A percentile compares a stretch with the other conserved stretches of the same genome.
Conservation (phyloP, 2,329 filamentous ascomycete species). For the Aspergillus felis region DNA sequence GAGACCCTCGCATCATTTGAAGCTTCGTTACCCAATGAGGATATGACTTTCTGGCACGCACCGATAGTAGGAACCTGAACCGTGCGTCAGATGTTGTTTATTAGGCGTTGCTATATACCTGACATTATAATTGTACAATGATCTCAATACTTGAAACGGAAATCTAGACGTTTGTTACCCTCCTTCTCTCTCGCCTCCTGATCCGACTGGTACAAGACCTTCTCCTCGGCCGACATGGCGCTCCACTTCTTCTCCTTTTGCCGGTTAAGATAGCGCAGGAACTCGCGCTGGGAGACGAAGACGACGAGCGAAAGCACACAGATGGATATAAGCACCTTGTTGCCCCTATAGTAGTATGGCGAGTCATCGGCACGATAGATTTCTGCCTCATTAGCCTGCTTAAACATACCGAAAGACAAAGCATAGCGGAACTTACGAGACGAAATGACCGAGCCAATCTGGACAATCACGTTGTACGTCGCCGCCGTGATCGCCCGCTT, state of each 20-base stretch:
- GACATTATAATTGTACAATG: not conserved
- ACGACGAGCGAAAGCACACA: slow-evolving; percentile 45
- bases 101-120: not conserved
- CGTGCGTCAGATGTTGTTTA: not conserved
- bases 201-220: slow-evolving; percentile 45
- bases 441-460: slow-evolving; percentile 25
- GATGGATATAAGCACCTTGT: slow-evolving; percentile 52
- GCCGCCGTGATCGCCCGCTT: slow-evolving; percentile 27
- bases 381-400: slow-evolving; percentile 21
- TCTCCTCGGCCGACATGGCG: slow-evolving; percentile 44
- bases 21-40: not conserved
- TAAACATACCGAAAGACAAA: not conserved
- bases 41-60: not conserved
- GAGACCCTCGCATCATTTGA: not conserved
- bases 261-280: slow-evolving; percentile 45
- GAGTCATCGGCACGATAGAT: slow-evolving; percentile 50
- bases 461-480: slow-evolving; percentile 35
- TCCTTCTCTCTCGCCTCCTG: slow-evolving; percentile 43
- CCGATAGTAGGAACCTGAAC: not conserved
- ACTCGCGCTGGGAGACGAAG: slow-evolving; percentile 47
- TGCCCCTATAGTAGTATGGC: slow-evolving; percentile 53
- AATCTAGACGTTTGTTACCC: slow-evolving; percentile 50
- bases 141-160: slow-evolving; percentile 47
- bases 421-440: slow-evolving; percentile 20
- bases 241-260: slow-evolving; percentile 48